Conservation (phyloP, 2,329 filamentous ascomycete species). For the Exophiala calicioides region DNA sequence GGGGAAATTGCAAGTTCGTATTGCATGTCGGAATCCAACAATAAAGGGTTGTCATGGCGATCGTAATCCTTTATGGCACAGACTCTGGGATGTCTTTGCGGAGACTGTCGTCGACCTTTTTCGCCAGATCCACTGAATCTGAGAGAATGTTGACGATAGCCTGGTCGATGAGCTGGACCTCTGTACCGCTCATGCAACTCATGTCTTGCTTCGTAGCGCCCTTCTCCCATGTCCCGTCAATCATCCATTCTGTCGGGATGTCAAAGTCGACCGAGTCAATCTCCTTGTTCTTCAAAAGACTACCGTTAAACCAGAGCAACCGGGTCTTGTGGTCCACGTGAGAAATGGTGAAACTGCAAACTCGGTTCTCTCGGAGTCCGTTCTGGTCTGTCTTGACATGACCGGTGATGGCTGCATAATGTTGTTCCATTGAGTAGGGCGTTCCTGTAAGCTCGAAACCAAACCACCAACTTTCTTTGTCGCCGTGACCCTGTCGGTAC, state of each 20-base stretch:
- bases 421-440: conserved; percentile 43
- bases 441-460: conserved; percentile 46
- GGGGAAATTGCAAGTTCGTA: too few relatives aligned
- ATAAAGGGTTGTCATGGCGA: too few relatives aligned
- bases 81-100: conserved; percentile 7
- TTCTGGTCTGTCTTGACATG: conserved; percentile 29
- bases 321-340: conserved; percentile 43
- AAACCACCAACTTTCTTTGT: conserved; percentile 53
- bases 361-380: conserved; percentile 21
- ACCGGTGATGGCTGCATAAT: conserved; percentile 47
- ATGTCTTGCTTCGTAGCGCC: conserved; percentile 13
- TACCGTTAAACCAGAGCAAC: conserved; percentile 49
- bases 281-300: conserved; percentile 45
- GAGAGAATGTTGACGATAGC: conserved; percentile 4
- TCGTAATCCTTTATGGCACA: conserved; percentile 7
- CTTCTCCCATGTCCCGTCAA: conserved; percentile 36
- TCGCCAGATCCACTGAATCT: conserved; percentile 3
- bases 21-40: too few relatives aligned
- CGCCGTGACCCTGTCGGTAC: conserved; percentile 47
- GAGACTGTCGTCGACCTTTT: conserved; percentile 7
- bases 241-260: conserved; percentile 45
- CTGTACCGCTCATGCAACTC: conserved; percentile 18
- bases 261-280: conserved; percentile 37
- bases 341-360: conserved; percentile 46
- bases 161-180: conserved; percentile 7